These are phyloP conservation scores for Crucibulum parvulum DNA, from an alignment of 1,284 basidiomycete species.

Conservation along the genomic window DNA sequence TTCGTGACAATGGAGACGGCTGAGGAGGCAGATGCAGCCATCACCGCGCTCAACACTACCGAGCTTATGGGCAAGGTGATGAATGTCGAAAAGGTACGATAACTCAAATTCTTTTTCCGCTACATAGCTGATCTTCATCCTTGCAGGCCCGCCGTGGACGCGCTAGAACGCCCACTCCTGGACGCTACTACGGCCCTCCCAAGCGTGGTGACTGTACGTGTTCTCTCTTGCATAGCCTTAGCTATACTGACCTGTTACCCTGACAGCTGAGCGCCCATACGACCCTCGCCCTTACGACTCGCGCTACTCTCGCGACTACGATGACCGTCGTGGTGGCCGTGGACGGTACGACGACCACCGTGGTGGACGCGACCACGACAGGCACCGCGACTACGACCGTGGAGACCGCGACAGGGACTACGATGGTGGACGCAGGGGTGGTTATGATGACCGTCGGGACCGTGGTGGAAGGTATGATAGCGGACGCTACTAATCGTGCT, in stretches of 20 bases:
- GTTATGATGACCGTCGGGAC: constrained; percentile 47
- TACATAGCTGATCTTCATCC: neutral
- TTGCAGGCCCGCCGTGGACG: constrained; percentile 89
- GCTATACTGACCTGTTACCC: constrained; percentile 11
- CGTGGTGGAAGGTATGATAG: constrained; percentile 10
- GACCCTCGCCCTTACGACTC: constrained; percentile 84
- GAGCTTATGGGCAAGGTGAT: constrained; percentile 82
- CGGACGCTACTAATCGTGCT: neutral
- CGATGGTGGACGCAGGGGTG: constrained; percentile 31
- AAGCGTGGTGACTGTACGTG: constrained; percentile 71
- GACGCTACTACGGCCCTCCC: constrained; percentile 92
- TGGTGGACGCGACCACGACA: constrained; percentile 42
- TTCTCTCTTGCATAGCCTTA: constrained; percentile 3
- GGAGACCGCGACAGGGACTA: constrained; percentile 33
- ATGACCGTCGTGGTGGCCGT: constrained; percentile 57
- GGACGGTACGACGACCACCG: constrained; percentile 23
- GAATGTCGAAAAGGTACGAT: constrained; percentile 83
- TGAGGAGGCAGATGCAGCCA: constrained; percentile 91
- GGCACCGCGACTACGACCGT: constrained; percentile 36
- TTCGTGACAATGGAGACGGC: constrained; percentile 94
- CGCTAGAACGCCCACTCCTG: constrained; percentile 94
- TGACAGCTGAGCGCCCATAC: constrained; percentile 73
- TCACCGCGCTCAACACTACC: constrained; percentile 83
- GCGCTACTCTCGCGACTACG: constrained; percentile 73
- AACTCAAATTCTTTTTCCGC: neutral